A percentile compares a stretch with the other conserved stretches of the same genome.
Evolutionary conservation across 768 basidiomycete species (phyloP).

Genomic region (Leucocoprinus sp.): DNA sequence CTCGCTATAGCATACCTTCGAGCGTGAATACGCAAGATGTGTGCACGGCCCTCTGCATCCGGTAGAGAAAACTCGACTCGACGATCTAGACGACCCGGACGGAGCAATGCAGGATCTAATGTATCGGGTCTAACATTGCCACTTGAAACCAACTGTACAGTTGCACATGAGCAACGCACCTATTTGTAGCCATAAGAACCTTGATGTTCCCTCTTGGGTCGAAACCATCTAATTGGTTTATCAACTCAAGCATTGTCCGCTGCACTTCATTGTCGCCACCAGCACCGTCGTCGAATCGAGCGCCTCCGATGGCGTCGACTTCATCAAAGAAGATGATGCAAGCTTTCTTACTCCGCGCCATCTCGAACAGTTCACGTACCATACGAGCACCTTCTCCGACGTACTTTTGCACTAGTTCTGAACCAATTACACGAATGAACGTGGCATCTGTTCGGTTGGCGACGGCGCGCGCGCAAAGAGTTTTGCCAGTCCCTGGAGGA

Average conservation of each 20-base stretch:
- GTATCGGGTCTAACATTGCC: constrained; percentile 77
- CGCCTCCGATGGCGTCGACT: constrained; percentile 97
- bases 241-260: constrained; percentile 97
- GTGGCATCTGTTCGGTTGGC: constrained; percentile 98
- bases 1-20: constrained; percentile 51
- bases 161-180: constrained; percentile 37
- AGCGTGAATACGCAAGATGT: constrained; percentile 95
- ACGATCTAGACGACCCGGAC: constrained; percentile 93
- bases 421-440: constrained; percentile 98
- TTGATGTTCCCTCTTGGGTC: constrained; percentile 99
- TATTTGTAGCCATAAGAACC: constrained; percentile 98
- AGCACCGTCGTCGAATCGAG: constrained; percentile 96
- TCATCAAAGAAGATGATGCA: constrained; percentile 99
- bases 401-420: constrained; percentile 99
- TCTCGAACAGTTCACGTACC: constrained; percentile 98
- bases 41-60: constrained; percentile 92
- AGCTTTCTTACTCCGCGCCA: constrained; percentile 97
- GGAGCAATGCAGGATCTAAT: constrained; percentile 90
- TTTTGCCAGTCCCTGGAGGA: constrained; percentile 97
- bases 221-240: constrained; percentile 98
- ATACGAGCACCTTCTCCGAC: constrained; percentile 98
- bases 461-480: constrained; percentile 94
- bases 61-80: constrained; percentile 96
- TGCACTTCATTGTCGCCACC: constrained; percentile 99
- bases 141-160: constrained; percentile 1